phyloP scores from a whole-genome alignment of 2,329 filamentous ascomycete genomes.

The Cordyceps cateniannulata region DNA sequence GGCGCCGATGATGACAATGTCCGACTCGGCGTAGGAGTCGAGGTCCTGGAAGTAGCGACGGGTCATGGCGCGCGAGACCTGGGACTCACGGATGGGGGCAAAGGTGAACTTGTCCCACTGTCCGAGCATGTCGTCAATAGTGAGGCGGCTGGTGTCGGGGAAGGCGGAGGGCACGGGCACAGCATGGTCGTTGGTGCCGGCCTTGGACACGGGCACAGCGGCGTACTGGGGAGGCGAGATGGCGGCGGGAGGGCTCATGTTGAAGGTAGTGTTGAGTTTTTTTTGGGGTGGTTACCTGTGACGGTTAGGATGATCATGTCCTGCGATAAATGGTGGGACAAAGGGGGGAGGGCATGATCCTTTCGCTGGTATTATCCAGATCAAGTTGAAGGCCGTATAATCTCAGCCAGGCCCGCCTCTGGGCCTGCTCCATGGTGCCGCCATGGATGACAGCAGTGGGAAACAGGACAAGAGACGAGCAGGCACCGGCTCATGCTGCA shows the following conservation, averaged over 20 bases:
- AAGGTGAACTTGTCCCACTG: conserved; percentile 82
- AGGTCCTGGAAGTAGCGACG: conserved; percentile 88
- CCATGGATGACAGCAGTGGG: not conserved
- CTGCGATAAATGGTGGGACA: conserved; percentile 40
- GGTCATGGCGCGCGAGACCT: conserved; percentile 91
- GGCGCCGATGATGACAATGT: conserved; percentile 89
- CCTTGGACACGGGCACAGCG: conserved; percentile 38
- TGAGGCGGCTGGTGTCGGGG: conserved; percentile 29
- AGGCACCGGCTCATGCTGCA: conserved; percentile 59
- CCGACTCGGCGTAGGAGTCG: conserved; percentile 82
- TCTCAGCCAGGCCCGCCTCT: conserved; percentile 53
- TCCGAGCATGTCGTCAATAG: conserved; percentile 59
- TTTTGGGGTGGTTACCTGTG: conserved; percentile 13
- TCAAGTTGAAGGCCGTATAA: conserved; percentile 92
- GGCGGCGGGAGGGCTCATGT: conserved; percentile 75
- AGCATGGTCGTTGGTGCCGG: conserved; percentile 22
- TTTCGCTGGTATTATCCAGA: conserved; percentile 99
- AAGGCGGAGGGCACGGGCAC: conserved; percentile 23
- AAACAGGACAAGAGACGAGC: conserved; percentile 15
- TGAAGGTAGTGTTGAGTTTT: conserved; percentile 28
- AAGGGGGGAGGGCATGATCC: conserved; percentile 72
- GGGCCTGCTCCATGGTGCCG: not conserved
- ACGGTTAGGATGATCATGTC: conserved; percentile 23
- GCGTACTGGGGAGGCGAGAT: conserved; percentile 50
- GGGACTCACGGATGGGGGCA: conserved; percentile 80